Percentiles rank a stretch among this genome's conserved stretches.
Evolutionary conservation across 148 eudicot species (phyloP).

Genomic region (Persicaria tinctoria): DNA sequence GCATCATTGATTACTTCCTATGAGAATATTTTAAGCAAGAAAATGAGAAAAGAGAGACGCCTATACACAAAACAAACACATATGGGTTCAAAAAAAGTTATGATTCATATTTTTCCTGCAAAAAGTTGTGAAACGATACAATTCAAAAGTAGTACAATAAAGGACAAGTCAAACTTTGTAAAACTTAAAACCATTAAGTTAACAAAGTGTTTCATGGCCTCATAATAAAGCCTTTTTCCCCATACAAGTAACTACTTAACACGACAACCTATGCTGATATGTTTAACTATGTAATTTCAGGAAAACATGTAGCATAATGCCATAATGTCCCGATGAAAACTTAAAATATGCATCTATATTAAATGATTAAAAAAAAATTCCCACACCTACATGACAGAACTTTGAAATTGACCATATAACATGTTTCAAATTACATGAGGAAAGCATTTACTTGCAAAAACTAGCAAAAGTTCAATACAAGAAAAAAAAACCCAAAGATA

Average conservation of each 20-base stretch:
- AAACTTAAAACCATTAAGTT: not conserved
- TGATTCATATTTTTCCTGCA: not conserved
- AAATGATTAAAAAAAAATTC: not conserved
- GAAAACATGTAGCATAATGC: not conserved
- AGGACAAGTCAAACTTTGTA: not conserved
- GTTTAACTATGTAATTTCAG: not conserved
- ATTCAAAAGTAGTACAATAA: not conserved
- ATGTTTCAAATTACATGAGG: not conserved
- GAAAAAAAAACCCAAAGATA: not conserved
- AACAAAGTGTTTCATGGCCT: not conserved
- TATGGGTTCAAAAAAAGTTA: not conserved
- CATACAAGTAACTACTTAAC: too few relatives aligned
- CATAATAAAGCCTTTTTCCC: not conserved
- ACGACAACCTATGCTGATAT: not conserved
- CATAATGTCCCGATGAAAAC: not conserved
- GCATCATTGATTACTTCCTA: conserved; percentile 83
- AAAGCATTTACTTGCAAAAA: too few relatives aligned
- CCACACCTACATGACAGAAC: not conserved
- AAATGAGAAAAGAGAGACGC: not conserved
- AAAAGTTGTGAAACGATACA: not conserved
- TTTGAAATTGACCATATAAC: not conserved
- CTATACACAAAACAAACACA: not conserved
- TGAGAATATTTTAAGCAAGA: conserved; percentile 4
- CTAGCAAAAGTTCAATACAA: too few relatives aligned
- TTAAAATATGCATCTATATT: not conserved